These are phyloP conservation scores for Tylopilus plumbeoviolaceoides DNA, from an alignment of 768 basidiomycete species.

Conservation along the genomic window DNA sequence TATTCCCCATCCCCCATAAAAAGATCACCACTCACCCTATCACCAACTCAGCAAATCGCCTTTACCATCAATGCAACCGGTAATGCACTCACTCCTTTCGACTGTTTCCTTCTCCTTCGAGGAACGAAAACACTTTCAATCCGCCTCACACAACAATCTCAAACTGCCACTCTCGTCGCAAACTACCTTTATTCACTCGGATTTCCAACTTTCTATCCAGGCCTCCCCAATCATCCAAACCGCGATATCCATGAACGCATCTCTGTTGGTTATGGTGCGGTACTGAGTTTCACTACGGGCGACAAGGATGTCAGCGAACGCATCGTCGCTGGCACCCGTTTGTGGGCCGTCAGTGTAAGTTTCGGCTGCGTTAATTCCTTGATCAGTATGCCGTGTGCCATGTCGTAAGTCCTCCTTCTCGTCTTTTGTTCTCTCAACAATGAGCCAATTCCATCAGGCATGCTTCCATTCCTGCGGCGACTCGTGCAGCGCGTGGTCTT, in stretches of 20 bases:
- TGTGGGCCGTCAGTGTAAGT: slow-evolving; percentile 98
- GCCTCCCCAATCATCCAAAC: slow-evolving; percentile 76
- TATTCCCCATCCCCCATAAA: slow-evolving; percentile 17
- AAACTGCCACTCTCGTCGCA: slow-evolving; percentile 78
- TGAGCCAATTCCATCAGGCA: slow-evolving; percentile 45
- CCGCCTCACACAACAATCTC: slow-evolving; percentile 92
- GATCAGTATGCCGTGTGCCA: slow-evolving; percentile 98
- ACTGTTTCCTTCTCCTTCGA: slow-evolving; percentile 92
- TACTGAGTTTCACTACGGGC: slow-evolving; percentile 91
- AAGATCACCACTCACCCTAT: not conserved
- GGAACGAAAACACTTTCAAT: slow-evolving; percentile 95
- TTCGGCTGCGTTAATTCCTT: slow-evolving; percentile 98
- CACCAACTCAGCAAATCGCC: slow-evolving; percentile 63
- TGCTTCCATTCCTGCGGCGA: slow-evolving; percentile 93
- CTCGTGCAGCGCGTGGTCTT: slow-evolving; percentile 92
- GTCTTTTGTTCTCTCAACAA: not conserved
- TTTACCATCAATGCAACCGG: slow-evolving; percentile 93
- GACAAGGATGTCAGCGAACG: slow-evolving; percentile 87
- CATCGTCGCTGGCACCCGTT: slow-evolving; percentile 85
- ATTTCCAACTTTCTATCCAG: slow-evolving; percentile 91
- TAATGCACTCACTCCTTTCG: slow-evolving; percentile 92
- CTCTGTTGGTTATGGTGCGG: slow-evolving; percentile 88
- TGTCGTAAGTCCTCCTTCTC: slow-evolving; percentile 75
- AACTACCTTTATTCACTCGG: slow-evolving; percentile 80
- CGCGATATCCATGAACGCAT: slow-evolving; percentile 88